phyloP scores from a whole-genome alignment of 176 grass and related monocot species.

The Pontederia crassipes region DNA sequence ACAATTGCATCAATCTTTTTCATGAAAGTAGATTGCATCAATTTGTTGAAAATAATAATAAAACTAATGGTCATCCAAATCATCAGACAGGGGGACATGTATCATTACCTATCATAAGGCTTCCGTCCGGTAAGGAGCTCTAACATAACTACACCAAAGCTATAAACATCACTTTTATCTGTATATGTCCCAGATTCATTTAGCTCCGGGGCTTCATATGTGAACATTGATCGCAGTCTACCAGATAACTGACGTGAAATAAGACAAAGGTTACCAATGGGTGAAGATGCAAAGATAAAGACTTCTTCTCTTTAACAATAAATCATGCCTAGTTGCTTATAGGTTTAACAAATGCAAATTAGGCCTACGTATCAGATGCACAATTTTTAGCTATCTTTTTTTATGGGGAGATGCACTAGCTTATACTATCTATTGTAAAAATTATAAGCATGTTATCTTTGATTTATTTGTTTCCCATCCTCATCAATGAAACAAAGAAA shows the following conservation, averaged over 20 bases:
- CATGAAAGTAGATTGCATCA: no score
- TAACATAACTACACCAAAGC: constrained; percentile 94
- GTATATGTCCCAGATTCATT: constrained; percentile 64
- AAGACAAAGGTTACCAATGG: constrained; percentile 7
- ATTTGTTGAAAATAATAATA: constrained; percentile 11
- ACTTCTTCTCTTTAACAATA: no score
- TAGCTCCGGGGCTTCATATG: constrained; percentile 90
- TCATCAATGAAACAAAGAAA: no score
- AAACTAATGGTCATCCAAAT: constrained; percentile 2
- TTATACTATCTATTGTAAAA: no score
- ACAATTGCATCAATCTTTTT: background rate
- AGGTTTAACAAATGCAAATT: no score
- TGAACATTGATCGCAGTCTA: constrained; percentile 49
- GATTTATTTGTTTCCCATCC: no score
- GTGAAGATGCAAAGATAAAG: no score
- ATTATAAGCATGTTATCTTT: no score
- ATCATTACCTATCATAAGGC: constrained; percentile 73
- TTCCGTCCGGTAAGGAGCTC: constrained; percentile 92
- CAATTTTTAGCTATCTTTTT: no score
- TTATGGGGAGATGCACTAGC: no score
- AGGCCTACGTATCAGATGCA: no score
- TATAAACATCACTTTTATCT: constrained; percentile 85
- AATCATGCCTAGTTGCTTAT: no score
- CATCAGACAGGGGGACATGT: constrained; percentile 1
- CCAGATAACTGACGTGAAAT: constrained; percentile 55